Percentiles rank a stretch among this genome's conserved stretches.
These are phyloP conservation scores for Magnolia changhungtana DNA, from an alignment of 164 flowering plant genomes.

Conservation along the genomic window DNA sequence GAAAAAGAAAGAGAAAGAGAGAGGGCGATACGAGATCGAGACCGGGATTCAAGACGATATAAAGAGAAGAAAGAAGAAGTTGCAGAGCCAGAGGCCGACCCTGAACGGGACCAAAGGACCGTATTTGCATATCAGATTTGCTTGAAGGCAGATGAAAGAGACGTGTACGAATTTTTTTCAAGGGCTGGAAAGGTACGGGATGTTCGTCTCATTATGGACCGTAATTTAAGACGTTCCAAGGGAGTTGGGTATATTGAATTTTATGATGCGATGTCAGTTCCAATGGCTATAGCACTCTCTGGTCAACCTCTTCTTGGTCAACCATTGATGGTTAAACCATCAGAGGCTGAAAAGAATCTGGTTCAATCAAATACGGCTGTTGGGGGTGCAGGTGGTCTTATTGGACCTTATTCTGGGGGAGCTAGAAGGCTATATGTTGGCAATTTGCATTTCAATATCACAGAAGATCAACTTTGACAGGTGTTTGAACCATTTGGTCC, in stretches of 20 bases:
- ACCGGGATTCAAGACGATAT: constrained; percentile 58
- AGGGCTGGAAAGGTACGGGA: constrained; percentile 81
- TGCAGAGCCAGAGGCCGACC: constrained; percentile 83
- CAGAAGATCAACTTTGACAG: constrained; percentile 85
- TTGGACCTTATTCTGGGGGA: constrained; percentile 67
- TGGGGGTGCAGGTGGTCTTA: constrained; percentile 45
- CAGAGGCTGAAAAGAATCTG: constrained; percentile 96
- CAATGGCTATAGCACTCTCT: constrained; percentile 96
- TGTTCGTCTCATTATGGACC: constrained; percentile 38
- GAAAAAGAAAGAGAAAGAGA: constrained; percentile 51
- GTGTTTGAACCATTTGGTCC: too few relatives aligned
- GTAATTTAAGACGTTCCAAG: constrained; percentile 36
- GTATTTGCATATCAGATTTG: constrained; percentile 96
- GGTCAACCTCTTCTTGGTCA: constrained; percentile 83
- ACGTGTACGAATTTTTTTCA: constrained; percentile 90
- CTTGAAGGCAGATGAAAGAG: constrained; percentile 89
- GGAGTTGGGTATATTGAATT: constrained; percentile 90
- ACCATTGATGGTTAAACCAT: constrained; percentile 96
- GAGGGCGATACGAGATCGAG: constrained; percentile 43
- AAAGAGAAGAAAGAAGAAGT: constrained; percentile 85
- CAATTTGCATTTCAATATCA: constrained; percentile 75
- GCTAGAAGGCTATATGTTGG: constrained; percentile 91
- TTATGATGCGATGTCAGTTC: constrained; percentile 95
- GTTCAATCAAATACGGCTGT: constrained; percentile 73
- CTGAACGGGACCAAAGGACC: constrained; percentile 95